These are phyloP conservation scores for Mariannaea sp. DNA, from an alignment of 2,329 filamentous ascomycete species.

Conservation along the genomic window DNA sequence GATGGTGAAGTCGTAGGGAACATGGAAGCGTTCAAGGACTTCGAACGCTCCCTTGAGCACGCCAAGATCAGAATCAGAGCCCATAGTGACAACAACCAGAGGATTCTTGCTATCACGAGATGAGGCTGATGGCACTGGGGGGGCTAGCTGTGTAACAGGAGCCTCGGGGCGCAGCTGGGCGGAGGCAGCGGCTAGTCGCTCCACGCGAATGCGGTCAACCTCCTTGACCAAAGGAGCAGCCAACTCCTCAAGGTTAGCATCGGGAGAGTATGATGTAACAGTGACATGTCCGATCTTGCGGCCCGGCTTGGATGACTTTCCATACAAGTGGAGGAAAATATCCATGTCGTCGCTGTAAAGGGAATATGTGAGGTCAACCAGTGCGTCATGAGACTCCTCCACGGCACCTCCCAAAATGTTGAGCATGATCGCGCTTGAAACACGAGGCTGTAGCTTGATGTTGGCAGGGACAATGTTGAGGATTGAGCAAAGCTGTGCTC, in stretches of 20 bases:
- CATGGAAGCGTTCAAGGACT: slow-evolving; percentile 69
- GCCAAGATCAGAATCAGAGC: slow-evolving; percentile 76
- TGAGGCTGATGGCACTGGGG: slow-evolving; percentile 20
- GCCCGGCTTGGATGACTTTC: slow-evolving; percentile 83
- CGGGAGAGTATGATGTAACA: slow-evolving; percentile 70
- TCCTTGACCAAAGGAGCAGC: slow-evolving; percentile 71
- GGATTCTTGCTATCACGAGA: slow-evolving; percentile 44
- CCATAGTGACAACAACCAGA: slow-evolving; percentile 80
- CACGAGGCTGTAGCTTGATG: slow-evolving; percentile 62
- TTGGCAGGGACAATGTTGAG: slow-evolving; percentile 62
- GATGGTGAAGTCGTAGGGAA: slow-evolving; percentile 74
- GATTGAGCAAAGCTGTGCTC: slow-evolving; percentile 85
- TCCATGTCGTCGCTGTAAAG: slow-evolving; percentile 53
- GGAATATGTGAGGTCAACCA: slow-evolving; percentile 53
- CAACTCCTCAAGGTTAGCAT: slow-evolving; percentile 62
- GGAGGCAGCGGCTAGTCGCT: slow-evolving; percentile 52
- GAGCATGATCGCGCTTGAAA: slow-evolving; percentile 72
- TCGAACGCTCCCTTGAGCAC: slow-evolving; percentile 69
- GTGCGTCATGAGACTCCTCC: slow-evolving; percentile 62
- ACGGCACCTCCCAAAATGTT: slow-evolving; percentile 77
- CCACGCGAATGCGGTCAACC: slow-evolving; percentile 63
- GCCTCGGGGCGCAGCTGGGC: slow-evolving; percentile 43
- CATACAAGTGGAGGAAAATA: slow-evolving; percentile 81
- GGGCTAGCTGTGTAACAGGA: slow-evolving; percentile 19
- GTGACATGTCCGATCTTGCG: slow-evolving; percentile 97